Evolutionary conservation across 164 flowering plant species (phyloP), one percentile per base, ranked within the genome.

Genomic region (Tetracentron sinense): DNA sequence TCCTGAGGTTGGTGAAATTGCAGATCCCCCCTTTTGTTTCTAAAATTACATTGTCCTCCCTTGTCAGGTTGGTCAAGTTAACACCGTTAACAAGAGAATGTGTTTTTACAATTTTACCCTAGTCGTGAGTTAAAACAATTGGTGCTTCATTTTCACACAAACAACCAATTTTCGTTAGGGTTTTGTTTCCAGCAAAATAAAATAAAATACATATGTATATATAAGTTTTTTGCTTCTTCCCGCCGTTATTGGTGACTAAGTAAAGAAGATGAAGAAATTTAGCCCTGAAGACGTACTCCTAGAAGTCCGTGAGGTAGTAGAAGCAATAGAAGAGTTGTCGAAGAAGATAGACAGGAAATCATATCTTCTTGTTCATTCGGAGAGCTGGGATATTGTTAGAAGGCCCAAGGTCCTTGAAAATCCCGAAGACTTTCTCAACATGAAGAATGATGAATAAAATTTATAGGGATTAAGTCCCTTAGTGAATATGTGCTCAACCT

Each of bases 301-400:
- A 0, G 81, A 82, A 64, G 96, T 91, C 20, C 99, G 86, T 20
- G 77, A 79, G 25, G 99, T 93, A 50, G 97, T 90, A 17, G n/a
- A n/a, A n/a, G n/a, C n/a, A n/a, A n/a, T n/a, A n/a, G 96, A 89
- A 72, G 81, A 77, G 54, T 67, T 94, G 70, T 96, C 89, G 62
- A 81, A 75, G 78, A 87, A 84, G 77, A 88, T 94, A 38, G 96
- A 91, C 56, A 52, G 63, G 33, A 82, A 80, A 35, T 91, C 96
- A 12, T 85, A 82, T 75, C 79, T 94, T 47, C 82, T 94, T 26
- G 90, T 94, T 52, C 78, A 83, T 63, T 72, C 87, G 19, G 88
- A 84, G 59, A 69, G 81, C 72, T 87, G 96, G 97, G 87, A 77
- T 73, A 66, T 75, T 19, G 81, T 70, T 56, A 66, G 31, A 54